Evolutionary conservation across 2,329 filamentous ascomycete species (phyloP), one percentile per base, ranked within the genome.

Genomic region (Fusarium hostae): DNA sequence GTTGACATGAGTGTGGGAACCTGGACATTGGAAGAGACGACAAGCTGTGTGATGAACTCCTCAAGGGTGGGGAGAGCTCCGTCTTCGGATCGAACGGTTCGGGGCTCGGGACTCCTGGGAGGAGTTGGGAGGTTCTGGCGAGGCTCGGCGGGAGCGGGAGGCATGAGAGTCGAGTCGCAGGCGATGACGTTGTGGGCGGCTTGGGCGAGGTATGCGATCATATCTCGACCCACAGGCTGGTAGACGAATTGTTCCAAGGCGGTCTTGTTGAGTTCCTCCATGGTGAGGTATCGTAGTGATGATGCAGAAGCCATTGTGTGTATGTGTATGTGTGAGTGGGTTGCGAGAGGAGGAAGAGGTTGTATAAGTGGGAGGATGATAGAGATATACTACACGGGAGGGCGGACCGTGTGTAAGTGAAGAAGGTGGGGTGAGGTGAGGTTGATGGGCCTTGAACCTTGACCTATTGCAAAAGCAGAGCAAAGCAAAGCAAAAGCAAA

Each of bases 1-100:
- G 95, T 95, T 39, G 94, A 95, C 96, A 99, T 98, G 75, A 99
- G 88, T 11, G 96, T 99, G 16, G 96, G 94, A 58, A 98, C 95
- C 86, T 98, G 95, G 34, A 98, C 96, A 81, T 98, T 97, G 73
- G 95, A 98, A 67, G 93, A 92, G 78, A 94, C 90, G 68, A 98
- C 95, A 34, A 99, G 88, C 71, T 94, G 94, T 55, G 90, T 91
- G 84, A 99, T 98, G 86, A 98, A 99, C 64, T 91, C 89, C 81
- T 97, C 94, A 39, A 98, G 85, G 0, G 92, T 91, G 6, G 96
- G 96, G 35, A 99, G 86, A 60, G 83, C 80, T 67, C 82, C 84
- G 74, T 88, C 86, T 60, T 84, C 84, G 65, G 79, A 83, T 55
- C 80, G 81, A 18, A 86, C 81, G 78, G 86, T 72, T 78, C 83